Evolutionary conservation across 2,329 filamentous ascomycete genomes (phyloP), one percentile per base, ranked within the genome.

Genomic region (Pseudogymnoascus sp.): DNA sequence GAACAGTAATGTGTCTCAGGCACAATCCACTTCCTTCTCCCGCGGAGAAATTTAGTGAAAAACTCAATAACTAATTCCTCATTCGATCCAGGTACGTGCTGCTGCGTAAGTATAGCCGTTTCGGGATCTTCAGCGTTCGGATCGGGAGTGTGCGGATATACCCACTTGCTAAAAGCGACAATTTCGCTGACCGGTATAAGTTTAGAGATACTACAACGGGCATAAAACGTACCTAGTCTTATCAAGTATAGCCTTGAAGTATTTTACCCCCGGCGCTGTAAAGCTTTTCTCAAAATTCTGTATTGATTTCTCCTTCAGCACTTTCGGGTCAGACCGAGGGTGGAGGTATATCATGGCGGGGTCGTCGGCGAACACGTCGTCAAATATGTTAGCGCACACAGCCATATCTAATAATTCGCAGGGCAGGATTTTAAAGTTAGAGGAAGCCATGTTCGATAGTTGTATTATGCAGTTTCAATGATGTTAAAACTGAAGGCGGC

Each of bases 151-250:
- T 61, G 59, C 14, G 59, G 59, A n/a, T 61, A 61, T 61, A 24
- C 19, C 59, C 59, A 61, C 28, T 61, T 61, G 59, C 59, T 61
- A 10, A 61, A 61, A 11, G 59, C 59, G 11, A 26, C 59, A 61
- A 40, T 22, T 37, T 33, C 40, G 19, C 22, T 60, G 6, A 11
- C 22, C 41, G n/a, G 2, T 22, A 60, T 60, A 3, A 24, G 59
- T 6, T 2, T 2, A 12, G n/a, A 41, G 10, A 22, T 6, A 41
- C 10, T 12, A 2, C 2, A 33, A 41, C 3, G 11, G 19, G 4
- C 22, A 60, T 31, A 60, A 22, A 43, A 26, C 59, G n/a, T 26
- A 61, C 59, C 59, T 11, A 4, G 59, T 22, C 19, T 61, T 35
- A 3, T 26, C 22, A 43, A 26, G 35, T 22, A 61, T 6, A 7